Conservation (phyloP, 805 yeast genomes). For the Sugiyamaella floridensis region DNA sequence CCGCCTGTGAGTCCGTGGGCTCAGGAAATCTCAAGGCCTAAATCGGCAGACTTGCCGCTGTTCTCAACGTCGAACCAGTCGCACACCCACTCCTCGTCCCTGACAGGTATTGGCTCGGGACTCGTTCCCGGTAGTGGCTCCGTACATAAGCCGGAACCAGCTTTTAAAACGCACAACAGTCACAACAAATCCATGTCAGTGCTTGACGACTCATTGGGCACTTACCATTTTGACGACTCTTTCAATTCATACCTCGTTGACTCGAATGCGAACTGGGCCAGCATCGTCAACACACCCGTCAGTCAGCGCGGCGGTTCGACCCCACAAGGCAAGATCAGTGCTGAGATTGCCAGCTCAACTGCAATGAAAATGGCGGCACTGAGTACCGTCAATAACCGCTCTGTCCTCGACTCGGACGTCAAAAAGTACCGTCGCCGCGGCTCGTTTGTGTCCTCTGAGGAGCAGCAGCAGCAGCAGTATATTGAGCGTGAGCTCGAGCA, state of each 20-base stretch:
- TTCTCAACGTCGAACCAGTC: constrained; percentile 1
- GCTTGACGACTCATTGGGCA: constrained; percentile 10
- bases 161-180: neutral
- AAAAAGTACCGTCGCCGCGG: constrained; percentile 23
- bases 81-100: neutral
- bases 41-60: constrained; percentile 17
- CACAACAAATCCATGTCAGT: constrained; percentile 17
- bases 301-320: constrained; percentile 2
- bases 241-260: constrained; percentile 12
- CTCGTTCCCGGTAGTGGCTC: neutral
- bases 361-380: constrained; percentile 61
- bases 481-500: constrained; percentile 14
- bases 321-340: constrained; percentile 19
- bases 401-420: constrained; percentile 34
- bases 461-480: constrained; percentile 10
- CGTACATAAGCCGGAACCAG: neutral
- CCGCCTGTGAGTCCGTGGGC: constrained; percentile 23
- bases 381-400: constrained; percentile 47
- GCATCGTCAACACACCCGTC: constrained; percentile 26
- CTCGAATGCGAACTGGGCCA: constrained; percentile 24
- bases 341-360: constrained; percentile 29
- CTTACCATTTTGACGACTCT: constrained; percentile 2
- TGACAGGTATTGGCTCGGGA: constrained; percentile 3
- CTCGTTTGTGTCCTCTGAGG: constrained; percentile 11
- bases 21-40: constrained; percentile 24